Evolutionary conservation across 2,329 filamentous ascomycete genomes (phyloP).

Genomic region (Nemania abortiva): DNA sequence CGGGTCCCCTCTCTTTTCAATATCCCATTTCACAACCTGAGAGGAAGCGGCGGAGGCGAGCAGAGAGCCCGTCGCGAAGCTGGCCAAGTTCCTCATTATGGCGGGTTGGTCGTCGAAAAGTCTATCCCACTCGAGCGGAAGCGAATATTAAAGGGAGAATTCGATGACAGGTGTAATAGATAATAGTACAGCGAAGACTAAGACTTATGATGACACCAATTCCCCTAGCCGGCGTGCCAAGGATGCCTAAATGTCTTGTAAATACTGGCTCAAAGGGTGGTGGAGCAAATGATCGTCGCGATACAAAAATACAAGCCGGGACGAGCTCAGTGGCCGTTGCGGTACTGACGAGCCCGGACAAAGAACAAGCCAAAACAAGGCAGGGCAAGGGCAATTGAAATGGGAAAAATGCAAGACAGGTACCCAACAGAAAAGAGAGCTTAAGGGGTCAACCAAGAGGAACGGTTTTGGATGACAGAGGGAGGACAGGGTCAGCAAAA

Average conservation of each 20-base stretch:
- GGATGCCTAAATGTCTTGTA: background rate
- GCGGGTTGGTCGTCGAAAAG: conserved; percentile 2
- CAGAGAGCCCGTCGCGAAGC: conserved; percentile 47
- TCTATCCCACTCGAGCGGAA: background rate
- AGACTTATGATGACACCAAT: background rate
- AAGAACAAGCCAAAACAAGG: conserved; percentile 2
- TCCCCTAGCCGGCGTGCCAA: background rate
- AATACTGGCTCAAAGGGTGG: background rate
- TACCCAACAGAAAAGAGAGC: background rate
- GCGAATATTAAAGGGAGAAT: background rate
- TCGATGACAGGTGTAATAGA: background rate
- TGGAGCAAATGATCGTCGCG: conserved; percentile 14
- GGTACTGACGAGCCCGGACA: background rate
- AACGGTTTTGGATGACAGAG: background rate
- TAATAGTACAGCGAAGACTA: background rate
- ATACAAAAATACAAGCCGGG: conserved; percentile 4
- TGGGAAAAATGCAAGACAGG: background rate
- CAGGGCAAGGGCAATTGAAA: background rate
- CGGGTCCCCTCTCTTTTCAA: conserved; percentile 54
- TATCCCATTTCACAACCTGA: conserved; percentile 62
- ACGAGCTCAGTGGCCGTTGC: conserved; percentile 8
- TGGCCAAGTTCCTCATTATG: conserved; percentile 46
- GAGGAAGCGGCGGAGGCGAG: conserved; percentile 48
- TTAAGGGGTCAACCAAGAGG: too few relatives aligned
- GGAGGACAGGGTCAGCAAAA: background rate